Evolutionary conservation across 1,284 basidiomycete genomes (phyloP).

Genomic region (Cutaneotrichosporon daszewskae): DNA sequence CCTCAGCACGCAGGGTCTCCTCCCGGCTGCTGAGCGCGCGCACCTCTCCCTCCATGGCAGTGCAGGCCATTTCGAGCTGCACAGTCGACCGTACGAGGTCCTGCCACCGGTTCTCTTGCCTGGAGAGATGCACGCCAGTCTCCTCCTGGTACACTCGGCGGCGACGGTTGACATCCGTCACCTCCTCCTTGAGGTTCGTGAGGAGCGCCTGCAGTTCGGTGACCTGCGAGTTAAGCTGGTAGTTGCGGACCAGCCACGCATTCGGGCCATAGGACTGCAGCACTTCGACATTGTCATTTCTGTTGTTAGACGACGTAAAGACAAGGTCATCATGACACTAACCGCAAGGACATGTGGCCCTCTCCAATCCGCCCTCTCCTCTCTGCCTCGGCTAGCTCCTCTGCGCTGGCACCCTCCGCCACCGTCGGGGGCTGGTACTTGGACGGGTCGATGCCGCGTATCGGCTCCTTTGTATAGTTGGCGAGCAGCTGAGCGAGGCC

Average conservation of each 20-base stretch:
- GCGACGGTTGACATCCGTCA: conserved; percentile 75
- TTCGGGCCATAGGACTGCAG: conserved; percentile 83
- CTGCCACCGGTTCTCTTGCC: conserved; percentile 45
- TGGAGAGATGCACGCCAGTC: conserved; percentile 37
- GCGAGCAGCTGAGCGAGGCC: conserved; percentile 62
- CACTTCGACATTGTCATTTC: conserved; percentile 76
- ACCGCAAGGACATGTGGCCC: conserved; percentile 84
- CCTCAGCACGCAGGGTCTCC: conserved; percentile 33
- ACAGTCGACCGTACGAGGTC: conserved; percentile 41
- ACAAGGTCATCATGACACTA: conserved; percentile 22
- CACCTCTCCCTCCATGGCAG: conserved; percentile 44
- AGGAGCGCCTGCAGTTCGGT: conserved; percentile 67
- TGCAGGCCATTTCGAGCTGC: conserved; percentile 47
- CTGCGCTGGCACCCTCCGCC: conserved; percentile 58
- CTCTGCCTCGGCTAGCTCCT: conserved; percentile 73
- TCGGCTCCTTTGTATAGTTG: conserved; percentile 54
- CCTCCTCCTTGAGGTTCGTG: conserved; percentile 65
- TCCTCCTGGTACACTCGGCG: conserved; percentile 63
- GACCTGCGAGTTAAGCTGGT: conserved; percentile 70
- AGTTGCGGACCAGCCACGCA: conserved; percentile 86
- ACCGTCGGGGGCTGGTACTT: conserved; percentile 71
- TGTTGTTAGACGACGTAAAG: conserved; percentile 35
- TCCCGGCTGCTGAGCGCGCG: conserved; percentile 34
- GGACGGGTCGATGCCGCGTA: conserved; percentile 67
- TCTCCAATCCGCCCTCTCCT: conserved; percentile 77